Evolutionary conservation across 192 early-diverging fungal genomes (phyloP).

Genomic region (Coemansia sp.): DNA sequence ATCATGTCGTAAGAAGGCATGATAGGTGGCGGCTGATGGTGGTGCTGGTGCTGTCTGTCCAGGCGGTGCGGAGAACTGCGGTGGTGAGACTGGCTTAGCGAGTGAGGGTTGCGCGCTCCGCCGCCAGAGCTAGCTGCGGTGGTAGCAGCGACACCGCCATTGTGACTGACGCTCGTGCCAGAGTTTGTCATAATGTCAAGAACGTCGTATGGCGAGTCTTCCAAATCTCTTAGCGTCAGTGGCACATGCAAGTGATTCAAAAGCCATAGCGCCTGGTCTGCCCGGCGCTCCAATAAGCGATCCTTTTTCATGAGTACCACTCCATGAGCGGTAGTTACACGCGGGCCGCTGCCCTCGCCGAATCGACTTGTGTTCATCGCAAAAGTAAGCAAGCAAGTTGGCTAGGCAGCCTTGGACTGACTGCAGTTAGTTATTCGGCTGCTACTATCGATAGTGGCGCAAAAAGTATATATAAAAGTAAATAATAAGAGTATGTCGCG

Average conservation of each 20-base stretch:
- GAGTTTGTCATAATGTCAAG: conserved; percentile 30
- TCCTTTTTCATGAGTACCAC: conserved; percentile 32
- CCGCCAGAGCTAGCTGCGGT: not conserved
- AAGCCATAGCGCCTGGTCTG: conserved; percentile 50
- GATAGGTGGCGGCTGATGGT: conserved; percentile 7
- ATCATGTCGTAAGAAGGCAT: conserved; percentile 13
- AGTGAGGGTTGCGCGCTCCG: conserved; percentile 12
- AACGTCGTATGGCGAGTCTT: conserved; percentile 29
- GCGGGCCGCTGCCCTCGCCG: conserved; percentile 13
- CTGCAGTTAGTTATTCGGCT: no score
- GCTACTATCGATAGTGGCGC: not conserved
- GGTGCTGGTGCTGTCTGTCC: conserved; percentile 12
- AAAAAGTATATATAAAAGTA: not conserved
- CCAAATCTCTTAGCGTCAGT: conserved; percentile 39
- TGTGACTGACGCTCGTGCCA: not conserved
- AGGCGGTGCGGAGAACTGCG: conserved; percentile 17
- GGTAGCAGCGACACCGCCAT: not conserved
- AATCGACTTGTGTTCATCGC: conserved; percentile 20
- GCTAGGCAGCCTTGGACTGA: not conserved
- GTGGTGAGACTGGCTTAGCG: conserved; percentile 10
- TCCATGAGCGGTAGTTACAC: conserved; percentile 24
- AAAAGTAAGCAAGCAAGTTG: not conserved
- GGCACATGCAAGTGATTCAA: conserved; percentile 48
- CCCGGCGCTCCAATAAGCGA: conserved; percentile 28
- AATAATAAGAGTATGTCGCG: not conserved